Conservation (phyloP, 139 green algal species). For the Micractinium sp. region DNA sequence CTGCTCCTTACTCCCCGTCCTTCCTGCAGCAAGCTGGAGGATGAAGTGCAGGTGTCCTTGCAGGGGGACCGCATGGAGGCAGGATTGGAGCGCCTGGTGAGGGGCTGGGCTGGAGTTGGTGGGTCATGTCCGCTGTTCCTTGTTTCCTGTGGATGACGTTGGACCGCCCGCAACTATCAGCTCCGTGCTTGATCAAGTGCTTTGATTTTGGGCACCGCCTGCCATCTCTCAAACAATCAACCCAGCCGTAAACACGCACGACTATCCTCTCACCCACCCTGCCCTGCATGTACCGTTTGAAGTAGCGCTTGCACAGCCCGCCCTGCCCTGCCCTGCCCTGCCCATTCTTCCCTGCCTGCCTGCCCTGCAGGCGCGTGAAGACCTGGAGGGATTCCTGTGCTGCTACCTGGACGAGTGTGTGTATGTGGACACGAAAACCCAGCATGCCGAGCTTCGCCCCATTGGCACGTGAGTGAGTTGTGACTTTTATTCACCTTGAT, state of each 20-base stretch:
- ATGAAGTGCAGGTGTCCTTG: background rate
- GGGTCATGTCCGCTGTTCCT: background rate
- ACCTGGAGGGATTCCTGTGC: background rate
- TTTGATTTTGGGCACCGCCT: too few relatives aligned
- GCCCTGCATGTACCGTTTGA: background rate
- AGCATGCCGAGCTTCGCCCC: background rate
- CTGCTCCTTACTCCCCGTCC: background rate
- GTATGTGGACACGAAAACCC: background rate
- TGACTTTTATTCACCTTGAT: too few relatives aligned
- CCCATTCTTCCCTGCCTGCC: too few relatives aligned
- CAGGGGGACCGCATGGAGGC: background rate
- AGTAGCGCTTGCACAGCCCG: background rate
- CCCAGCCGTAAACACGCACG: too few relatives aligned
- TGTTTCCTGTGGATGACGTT: background rate
- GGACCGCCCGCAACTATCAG: too few relatives aligned
- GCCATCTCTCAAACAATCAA: too few relatives aligned
- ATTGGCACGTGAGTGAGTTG: background rate
- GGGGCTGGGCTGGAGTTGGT: background rate
- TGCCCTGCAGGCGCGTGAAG: background rate
- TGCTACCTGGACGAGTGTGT: background rate
- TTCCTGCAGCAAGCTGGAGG: background rate
- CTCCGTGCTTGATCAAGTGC: too few relatives aligned
- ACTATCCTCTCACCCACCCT: too few relatives aligned
- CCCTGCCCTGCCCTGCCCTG: too few relatives aligned
- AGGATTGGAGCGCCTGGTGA: background rate